Evolutionary conservation across 2,329 filamentous ascomycete species (phyloP), one percentile per base, ranked within the genome.

Genomic region (Cladosporium sp.): DNA sequence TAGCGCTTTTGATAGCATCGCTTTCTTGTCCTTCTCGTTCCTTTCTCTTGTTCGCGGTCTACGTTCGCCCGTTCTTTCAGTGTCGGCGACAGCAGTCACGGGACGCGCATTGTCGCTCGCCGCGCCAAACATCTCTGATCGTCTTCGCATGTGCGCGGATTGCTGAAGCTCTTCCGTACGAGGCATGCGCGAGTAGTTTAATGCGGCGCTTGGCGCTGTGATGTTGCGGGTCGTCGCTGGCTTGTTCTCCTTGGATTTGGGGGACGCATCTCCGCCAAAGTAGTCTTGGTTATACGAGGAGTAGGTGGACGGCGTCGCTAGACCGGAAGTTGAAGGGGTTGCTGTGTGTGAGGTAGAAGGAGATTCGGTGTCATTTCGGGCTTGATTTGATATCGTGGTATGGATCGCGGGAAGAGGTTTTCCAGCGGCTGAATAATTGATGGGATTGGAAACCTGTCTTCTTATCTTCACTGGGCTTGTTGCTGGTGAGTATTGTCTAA

Each of bases 1-100:
- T 49, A 99, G 74, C 1, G 93, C 93, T 61, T 88, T 88, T n/a
- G 92, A 96, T 30, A 99, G 79, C 91, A 97, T 97, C 9, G 85
- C 88, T 74, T 96, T 97, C 67, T 97, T 77, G 59, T 77, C 75
- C 59, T 70, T 73, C 53, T 77, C 75, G 44, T 69, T 64, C 53
- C 67, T 66, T 56, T 75, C 73, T 52, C 40, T 48, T 47, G 50
- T 39, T 43, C 45, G 54, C 20, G 54, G 43, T 47, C 51, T 50
- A 34, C 51, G 55, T 20, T 59, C 49, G 45, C 27, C 38, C 47
- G 30, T 30, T 20, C 34, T 38, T 20, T 38, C 15, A 13, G 15
- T 45, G 18, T n/a, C 22, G 9, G 27, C 24, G 17, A 40, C 45
- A 13, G 27, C 27, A 9, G 42, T 47, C 3, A 17, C 30, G 7